Evolutionary conservation across 2,329 filamentous ascomycete species (phyloP).

Genomic region (Talaromyces sp.): DNA sequence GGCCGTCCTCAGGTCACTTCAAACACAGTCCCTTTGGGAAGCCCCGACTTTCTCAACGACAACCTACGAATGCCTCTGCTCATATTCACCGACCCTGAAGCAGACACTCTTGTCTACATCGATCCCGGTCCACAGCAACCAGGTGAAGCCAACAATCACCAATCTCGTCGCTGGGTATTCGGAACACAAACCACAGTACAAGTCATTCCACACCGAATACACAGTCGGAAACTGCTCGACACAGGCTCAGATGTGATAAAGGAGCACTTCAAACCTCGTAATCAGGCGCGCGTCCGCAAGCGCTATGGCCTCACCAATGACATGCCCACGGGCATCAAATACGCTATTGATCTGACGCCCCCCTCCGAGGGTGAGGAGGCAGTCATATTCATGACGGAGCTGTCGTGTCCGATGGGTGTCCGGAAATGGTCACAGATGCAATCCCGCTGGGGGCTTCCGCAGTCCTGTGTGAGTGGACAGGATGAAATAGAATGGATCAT

Average conservation of each 20-base stretch:
- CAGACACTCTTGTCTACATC: constrained; percentile 41
- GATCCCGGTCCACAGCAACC: constrained; percentile 30
- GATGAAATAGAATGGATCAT: constrained; percentile 41
- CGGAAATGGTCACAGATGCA: constrained; percentile 54
- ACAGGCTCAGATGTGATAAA: constrained; percentile 33
- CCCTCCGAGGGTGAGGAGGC: constrained; percentile 62
- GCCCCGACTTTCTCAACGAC: neutral
- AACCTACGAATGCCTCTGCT: constrained; percentile 24
- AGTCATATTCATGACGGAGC: constrained; percentile 57
- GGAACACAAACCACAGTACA: neutral
- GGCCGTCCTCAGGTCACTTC: neutral
- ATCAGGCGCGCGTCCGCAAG: constrained; percentile 31
- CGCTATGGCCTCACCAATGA: constrained; percentile 30
- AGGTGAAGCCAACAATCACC: neutral
- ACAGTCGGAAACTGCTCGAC: constrained; percentile 33
- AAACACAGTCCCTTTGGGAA: neutral
- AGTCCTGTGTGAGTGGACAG: constrained; percentile 47
- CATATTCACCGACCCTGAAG: constrained; percentile 26
- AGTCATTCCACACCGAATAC: constrained; percentile 35
- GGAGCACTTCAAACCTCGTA: constrained; percentile 31
- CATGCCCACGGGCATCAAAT: constrained; percentile 50
- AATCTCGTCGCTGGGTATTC: constrained; percentile 17
- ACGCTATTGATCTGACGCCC: constrained; percentile 64
- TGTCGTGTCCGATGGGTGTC: constrained; percentile 59
- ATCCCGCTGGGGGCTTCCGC: constrained; percentile 40